These are phyloP conservation scores for Quercus glauca DNA, from an alignment of 306 rosid genomes.

Conservation along the genomic window DNA sequence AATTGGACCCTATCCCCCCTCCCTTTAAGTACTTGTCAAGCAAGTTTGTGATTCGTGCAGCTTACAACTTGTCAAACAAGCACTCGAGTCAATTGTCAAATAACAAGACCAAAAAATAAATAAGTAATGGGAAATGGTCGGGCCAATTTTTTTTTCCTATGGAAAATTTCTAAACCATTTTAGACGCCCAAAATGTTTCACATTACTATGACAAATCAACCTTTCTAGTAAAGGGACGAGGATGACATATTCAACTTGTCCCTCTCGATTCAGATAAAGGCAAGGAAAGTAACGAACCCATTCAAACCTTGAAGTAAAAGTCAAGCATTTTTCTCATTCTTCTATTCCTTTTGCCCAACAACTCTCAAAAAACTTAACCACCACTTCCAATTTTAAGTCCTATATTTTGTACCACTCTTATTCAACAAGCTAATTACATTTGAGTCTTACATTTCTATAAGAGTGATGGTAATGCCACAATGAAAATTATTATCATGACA, in stretches of 20 bases:
- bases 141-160: neutral
- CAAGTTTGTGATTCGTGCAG: neutral
- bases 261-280: too few relatives aligned
- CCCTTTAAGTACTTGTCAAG: neutral
- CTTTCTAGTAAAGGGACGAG: neutral
- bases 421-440: too few relatives aligned
- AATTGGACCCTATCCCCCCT: neutral
- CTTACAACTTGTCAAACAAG: slow-evolving; percentile 20
- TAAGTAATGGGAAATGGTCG: neutral
- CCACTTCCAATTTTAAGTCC: too few relatives aligned
- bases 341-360: too few relatives aligned
- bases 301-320: too few relatives aligned
- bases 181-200: neutral
- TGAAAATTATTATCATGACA: too few relatives aligned
- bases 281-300: too few relatives aligned
- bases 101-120: neutral
- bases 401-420: too few relatives aligned
- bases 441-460: too few relatives aligned
- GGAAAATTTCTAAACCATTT: neutral
- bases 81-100: neutral
- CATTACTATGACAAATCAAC: neutral
- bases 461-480: too few relatives aligned
- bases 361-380: too few relatives aligned
- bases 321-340: too few relatives aligned
- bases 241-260: neutral